Evolutionary conservation across 768 basidiomycete species (phyloP).

Genomic region (Mycena rosella): DNA sequence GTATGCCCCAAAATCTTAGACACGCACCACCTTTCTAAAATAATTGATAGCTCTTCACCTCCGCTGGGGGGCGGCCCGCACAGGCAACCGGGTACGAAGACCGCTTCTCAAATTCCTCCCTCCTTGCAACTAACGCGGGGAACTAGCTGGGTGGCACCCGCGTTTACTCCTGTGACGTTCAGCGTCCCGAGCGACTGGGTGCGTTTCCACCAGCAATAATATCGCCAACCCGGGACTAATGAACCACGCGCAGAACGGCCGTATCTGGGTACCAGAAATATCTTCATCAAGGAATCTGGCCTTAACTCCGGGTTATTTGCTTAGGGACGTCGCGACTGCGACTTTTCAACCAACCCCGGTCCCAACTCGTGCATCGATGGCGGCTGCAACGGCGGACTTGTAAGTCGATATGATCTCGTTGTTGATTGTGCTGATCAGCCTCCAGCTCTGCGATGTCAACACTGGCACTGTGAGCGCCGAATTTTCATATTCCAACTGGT

Average conservation of each 20-base stretch:
- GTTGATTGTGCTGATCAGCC: too few relatives aligned
- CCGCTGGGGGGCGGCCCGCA: conserved; percentile 21
- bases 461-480: conserved; percentile 48
- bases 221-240: neutral
- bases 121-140: neutral
- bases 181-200: conserved; percentile 23
- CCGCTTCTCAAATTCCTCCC: too few relatives aligned
- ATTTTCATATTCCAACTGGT: neutral
- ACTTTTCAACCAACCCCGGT: conserved; percentile 56
- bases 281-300: neutral
- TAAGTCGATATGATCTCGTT: too few relatives aligned
- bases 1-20: conserved; percentile 21
- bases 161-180: conserved; percentile 20
- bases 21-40: neutral
- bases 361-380: conserved; percentile 62
- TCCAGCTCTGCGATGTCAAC: conserved; percentile 51
- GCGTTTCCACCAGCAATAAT: neutral
- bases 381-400: conserved; percentile 65
- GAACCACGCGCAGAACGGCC: conserved; percentile 16
- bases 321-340: conserved; percentile 56
- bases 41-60: conserved; percentile 22
- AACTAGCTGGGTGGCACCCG: conserved; percentile 16
- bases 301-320: neutral
- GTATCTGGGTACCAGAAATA: conserved; percentile 19
- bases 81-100: conserved; percentile 24